Evolutionary conservation across 495 filamentous ascomycete species (phyloP).

Genomic region (Aspergillus olivimuriae): DNA sequence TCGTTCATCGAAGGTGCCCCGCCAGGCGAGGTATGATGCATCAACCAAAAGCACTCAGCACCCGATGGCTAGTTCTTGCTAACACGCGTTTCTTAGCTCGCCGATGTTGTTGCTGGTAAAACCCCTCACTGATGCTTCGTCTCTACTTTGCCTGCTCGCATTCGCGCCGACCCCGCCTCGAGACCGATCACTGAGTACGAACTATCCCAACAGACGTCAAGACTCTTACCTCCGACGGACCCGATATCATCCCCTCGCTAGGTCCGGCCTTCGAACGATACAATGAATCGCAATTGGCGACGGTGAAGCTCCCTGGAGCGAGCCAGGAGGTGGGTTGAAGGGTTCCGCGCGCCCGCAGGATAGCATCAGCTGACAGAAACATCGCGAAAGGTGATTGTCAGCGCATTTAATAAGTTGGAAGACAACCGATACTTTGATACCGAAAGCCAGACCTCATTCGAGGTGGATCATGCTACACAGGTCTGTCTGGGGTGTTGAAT

Average conservation of each 20-base stretch:
- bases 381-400: slow-evolving; percentile 66
- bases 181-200: slow-evolving; percentile 4
- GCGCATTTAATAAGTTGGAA: slow-evolving; percentile 73
- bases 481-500: slow-evolving; percentile 31
- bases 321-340: slow-evolving; percentile 56
- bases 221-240: slow-evolving; percentile 64
- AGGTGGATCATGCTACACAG: slow-evolving; percentile 78
- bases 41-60: too few species aligned
- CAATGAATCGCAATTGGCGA: slow-evolving; percentile 88
- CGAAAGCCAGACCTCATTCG: slow-evolving; percentile 77
- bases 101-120: slow-evolving; percentile 85
- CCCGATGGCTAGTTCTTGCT: too few species aligned
- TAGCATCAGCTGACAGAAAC: slow-evolving; percentile 5
- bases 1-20: slow-evolving; percentile 93
- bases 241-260: slow-evolving; percentile 60
- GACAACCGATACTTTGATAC: slow-evolving; percentile 81
- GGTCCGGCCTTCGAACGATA: slow-evolving; percentile 85
- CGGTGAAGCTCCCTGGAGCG: slow-evolving; percentile 80
- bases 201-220: slow-evolving; percentile 69
- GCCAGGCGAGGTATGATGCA: slow-evolving; percentile 85
- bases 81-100: slow-evolving; percentile 50
- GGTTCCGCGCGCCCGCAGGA: neutral
- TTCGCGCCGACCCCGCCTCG: neutral
- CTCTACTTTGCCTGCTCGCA: neutral
- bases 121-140: neutral